Base-by-base conservation (phyloP, 1,284 basidiomycete species). In the Ganoderma lingzhi region DNA sequence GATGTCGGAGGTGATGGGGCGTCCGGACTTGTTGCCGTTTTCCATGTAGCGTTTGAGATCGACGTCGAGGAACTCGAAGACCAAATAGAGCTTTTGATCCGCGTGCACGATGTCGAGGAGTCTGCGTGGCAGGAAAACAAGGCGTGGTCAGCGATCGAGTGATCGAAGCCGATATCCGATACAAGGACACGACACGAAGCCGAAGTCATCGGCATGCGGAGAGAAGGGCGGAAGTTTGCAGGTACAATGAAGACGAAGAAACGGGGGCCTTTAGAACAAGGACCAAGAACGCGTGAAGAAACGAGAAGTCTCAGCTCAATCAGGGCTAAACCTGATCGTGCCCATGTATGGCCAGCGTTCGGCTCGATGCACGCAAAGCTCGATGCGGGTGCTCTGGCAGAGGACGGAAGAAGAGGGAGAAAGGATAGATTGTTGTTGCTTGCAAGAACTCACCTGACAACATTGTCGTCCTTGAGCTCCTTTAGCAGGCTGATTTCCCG, bases 21-120 rank as follows among this genome's bases (percentile, higher is more conserved):
- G 91, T 69, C 91, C 86, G 70, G 87, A 82, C 74, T 87, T 87
- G 76, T 94, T 95, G 68, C 90, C 88, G 59, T 88, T 91, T 80
- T 99, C 97, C 90, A 99, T 98, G 83, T 97, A 99, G 61, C 94
- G 89, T 81, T 99, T 99, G 76, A 99, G 83, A 82, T 99, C 97
- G 66, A 96, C 91, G 78, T 97, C 95, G 70, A 96, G 85, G 80
- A 96, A 96, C 83, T 99, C 98, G 79, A 97, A 98, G 60, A 99
- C 97, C 73, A 99, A 91, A 81, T 97, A 99, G 62, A 99, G 88
- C 82, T 98, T 97, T 82, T 95, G 93, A 82, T 99, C 97, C 23
- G 95, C 94, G 80, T 99, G 97, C 10, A 99, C 95, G 73, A 99
- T 98, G 83, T 99, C 97, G 69, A 97, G 87, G 69, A 99, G 85